These are phyloP conservation scores for Ophiostoma sp. DNA, from an alignment of 2,329 filamentous ascomycete genomes.

Conservation along the genomic window DNA sequence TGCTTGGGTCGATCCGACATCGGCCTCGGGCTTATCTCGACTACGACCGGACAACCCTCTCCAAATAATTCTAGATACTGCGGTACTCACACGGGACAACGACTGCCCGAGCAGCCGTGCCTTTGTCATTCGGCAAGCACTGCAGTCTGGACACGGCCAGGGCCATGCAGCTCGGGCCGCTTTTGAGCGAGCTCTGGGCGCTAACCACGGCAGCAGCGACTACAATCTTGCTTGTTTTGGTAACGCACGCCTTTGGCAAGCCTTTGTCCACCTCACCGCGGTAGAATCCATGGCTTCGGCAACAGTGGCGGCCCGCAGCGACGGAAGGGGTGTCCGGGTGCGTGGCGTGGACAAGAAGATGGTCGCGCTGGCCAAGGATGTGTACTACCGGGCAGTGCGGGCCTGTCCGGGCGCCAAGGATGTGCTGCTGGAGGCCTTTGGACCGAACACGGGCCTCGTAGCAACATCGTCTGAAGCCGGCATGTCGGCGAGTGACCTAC, in stretches of 20 bases:
- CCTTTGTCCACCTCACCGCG: constrained; percentile 48
- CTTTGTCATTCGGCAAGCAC: constrained; percentile 55
- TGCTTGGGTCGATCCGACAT: constrained; percentile 65
- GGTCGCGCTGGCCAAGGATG: constrained; percentile 42
- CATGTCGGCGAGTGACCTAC: constrained; percentile 51
- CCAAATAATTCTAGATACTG: constrained; percentile 61
- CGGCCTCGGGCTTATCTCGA: constrained; percentile 27
- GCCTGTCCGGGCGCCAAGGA: constrained; percentile 53
- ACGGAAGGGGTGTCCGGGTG: constrained; percentile 31
- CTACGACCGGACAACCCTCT: constrained; percentile 74
- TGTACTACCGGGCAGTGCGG: constrained; percentile 50
- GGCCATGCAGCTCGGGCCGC: constrained; percentile 51
- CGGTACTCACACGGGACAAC: constrained; percentile 43
- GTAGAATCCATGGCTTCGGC: constrained; percentile 21
- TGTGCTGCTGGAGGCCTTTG: constrained; percentile 54
- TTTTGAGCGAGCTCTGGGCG: constrained; percentile 53
- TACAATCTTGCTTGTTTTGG: constrained; percentile 31
- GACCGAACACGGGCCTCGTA: neutral
- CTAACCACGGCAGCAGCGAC: constrained; percentile 31
- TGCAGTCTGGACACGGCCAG: constrained; percentile 51
- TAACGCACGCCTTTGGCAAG: constrained; percentile 50
- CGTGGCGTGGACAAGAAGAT: constrained; percentile 23
- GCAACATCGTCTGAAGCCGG: constrained; percentile 42
- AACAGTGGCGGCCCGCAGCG: constrained; percentile 37
- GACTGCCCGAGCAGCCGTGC: constrained; percentile 48